phyloP scores from a whole-genome alignment of 139 green algal genomes.

The Pleodorina starrii region DNA sequence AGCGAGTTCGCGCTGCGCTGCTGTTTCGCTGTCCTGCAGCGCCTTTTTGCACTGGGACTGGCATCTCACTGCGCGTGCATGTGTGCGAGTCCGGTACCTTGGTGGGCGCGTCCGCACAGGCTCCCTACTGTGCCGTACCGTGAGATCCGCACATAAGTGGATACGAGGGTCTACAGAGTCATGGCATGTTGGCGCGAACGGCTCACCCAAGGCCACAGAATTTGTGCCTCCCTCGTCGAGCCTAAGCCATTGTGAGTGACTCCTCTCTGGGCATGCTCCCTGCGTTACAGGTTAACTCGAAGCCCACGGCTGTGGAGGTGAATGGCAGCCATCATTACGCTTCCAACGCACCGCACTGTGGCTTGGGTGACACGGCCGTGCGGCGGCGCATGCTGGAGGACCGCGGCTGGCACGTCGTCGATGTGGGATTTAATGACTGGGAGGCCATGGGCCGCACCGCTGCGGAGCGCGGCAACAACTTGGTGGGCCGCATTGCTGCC shows the following conservation, averaged over 20 bases:
- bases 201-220: no score
- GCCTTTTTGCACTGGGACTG: no score
- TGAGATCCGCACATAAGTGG: no score
- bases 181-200: no score
- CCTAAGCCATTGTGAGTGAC: no score
- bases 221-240: no score
- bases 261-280: no score
- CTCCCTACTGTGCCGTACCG: no score
- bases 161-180: no score
- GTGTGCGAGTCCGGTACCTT: background rate
- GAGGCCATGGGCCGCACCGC: conserved; percentile 32
- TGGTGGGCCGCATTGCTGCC: conserved; percentile 33
- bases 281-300: conserved; percentile 54
- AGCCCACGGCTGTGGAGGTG: conserved; percentile 62
- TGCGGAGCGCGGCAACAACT: conserved; percentile 4
- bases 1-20: no score
- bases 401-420: conserved; percentile 60
- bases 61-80: background rate
- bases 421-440: conserved; percentile 60
- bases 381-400: conserved; percentile 58
- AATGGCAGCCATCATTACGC: conserved; percentile 66
- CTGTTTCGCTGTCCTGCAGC: no score
- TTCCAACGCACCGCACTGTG: conserved; percentile 51
- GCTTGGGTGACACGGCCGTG: conserved; percentile 52
- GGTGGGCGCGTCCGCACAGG: no score